Percentiles rank a stretch among this genome's conserved stretches.
These are phyloP conservation scores for Primulina huaijiensis DNA, from an alignment of 257 asterid species.

Conservation along the genomic window DNA sequence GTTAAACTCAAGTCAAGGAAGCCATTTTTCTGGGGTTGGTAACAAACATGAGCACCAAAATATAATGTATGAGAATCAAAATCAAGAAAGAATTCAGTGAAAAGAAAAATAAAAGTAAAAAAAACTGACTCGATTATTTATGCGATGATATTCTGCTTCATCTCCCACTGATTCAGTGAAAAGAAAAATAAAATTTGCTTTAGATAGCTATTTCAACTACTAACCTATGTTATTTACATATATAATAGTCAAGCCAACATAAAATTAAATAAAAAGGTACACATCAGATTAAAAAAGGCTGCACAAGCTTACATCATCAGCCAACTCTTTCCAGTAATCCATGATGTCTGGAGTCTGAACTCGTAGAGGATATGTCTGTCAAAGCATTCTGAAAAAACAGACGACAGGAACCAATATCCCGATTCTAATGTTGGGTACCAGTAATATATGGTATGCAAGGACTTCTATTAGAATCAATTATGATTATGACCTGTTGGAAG, in stretches of 20 bases:
- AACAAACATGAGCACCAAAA: constrained; percentile 8
- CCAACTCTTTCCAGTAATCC: constrained; percentile 94
- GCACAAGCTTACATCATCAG: constrained; percentile 80
- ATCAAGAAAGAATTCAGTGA: too few relatives aligned
- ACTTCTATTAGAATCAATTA: too few relatives aligned
- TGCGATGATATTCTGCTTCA: constrained; percentile 96
- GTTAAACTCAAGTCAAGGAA: neutral
- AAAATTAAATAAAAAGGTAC: constrained; percentile 15
- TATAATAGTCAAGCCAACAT: constrained; percentile 18
- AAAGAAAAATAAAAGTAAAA: constrained; percentile 5
- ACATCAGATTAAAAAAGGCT: constrained; percentile 23
- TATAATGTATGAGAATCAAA: too few relatives aligned
- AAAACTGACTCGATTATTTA: constrained; percentile 65
- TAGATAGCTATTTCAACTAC: constrained; percentile 17
- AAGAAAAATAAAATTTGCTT: constrained; percentile 17
- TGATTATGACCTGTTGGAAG: too few relatives aligned
- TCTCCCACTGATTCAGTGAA: constrained; percentile 90
- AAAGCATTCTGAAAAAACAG: constrained; percentile 67
- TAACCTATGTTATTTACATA: constrained; percentile 3
- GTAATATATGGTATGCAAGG: too few relatives aligned
- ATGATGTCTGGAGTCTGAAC: constrained; percentile 71
- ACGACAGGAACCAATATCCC: constrained; percentile 6
- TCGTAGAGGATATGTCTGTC: constrained; percentile 84
- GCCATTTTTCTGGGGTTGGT: neutral
- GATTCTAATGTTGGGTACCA: too few relatives aligned